Evolutionary conservation across 2,329 filamentous ascomycete genomes (phyloP), one percentile per base, ranked within the genome.

Genomic region (Aspergillus sp.): DNA sequence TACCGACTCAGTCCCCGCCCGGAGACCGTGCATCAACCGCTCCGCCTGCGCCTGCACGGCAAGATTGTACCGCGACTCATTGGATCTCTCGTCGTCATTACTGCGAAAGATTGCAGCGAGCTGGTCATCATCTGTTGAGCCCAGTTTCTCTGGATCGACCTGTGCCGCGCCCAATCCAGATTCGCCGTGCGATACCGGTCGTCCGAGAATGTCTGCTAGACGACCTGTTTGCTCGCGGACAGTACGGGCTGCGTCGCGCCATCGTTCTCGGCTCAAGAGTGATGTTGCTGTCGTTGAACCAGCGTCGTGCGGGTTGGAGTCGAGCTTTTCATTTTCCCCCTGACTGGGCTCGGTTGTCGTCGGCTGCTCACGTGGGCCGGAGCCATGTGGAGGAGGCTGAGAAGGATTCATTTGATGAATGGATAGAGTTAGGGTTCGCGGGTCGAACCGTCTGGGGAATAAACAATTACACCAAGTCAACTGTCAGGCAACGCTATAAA

Each of bases 71-170:
- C 19, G 52, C n/a, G 55, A 22, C 3, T 50, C 25, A 11, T 54
- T 54, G 1, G 34, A 41, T 11, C 11, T 2, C 2, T 49, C 48
- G 3, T 49, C 23, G 4, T 50, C 54, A 34, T 48, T 22, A 4
- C 25, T n/a, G 3, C 60, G 17, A 19, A 62, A 56, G 11, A 62
- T 52, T 2, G 56, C 52, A 7, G 56, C 60, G n/a, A 62, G 52
- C 17, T 59, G 46, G 28, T 62, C 51, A n/a, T 62, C 60, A 6
- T 62, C 60, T 2, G 34, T 56, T 13, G 60, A 55, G 25, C 60
- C 60, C 17, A 62, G 52, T 38, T 62, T 38, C 30, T 62, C 60
- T n/a, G 56, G 51, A 17, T 58, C 30, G 4, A 62, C 47, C 1
- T 59, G 22, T 1, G 60, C 41, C 9, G 60, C 54, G 1, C 56